Evolutionary conservation across 2,329 filamentous ascomycete species (phyloP), one percentile per base, ranked within the genome.

Genomic region (Chaetomiaceae sp.): DNA sequence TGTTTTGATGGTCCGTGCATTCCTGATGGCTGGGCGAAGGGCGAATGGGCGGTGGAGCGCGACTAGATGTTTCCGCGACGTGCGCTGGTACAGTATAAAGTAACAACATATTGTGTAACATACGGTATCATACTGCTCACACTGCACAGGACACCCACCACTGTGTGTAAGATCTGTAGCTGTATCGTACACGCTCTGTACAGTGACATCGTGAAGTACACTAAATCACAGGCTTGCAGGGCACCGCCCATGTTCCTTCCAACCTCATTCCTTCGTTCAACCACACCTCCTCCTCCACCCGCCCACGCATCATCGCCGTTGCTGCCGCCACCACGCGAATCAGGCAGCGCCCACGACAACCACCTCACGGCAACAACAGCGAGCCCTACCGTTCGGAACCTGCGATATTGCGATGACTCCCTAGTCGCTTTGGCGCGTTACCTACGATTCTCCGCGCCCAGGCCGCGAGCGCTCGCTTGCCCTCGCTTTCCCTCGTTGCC

Each of bases 401-500:
- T 6, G 20, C 22, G 42, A 38, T 38, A 49, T 50, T 49, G 40
- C 38, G 43, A 50, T 36, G 32, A 42, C 17, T 44, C 15, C 18
- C 29, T 35, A 32, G 40, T n/a, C 33, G 38, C 33, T 32, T 20
- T 19, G 18, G 30, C 27, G 38, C 34, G 24, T 27, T 20, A 17
- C 35, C 30, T 2, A 32, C 12, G 14, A n/a, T 14, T n/a, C 14
- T 7, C 7, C 10, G 29, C 29, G 11, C 15, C n/a, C 7, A 4
- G 47, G 42, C 46, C 38, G 36, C n/a, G n/a, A n/a, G n/a, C n/a
- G n/a, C n/a, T n/a, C n/a, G n/a, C n/a, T n/a, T n/a, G n/a, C n/a
- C n/a, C n/a, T n/a, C n/a, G n/a, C n/a, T n/a, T 34, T 45, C 45
- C 43, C 37, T 44, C 26, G 48, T 54, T 53, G 54, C 54, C 54